Base-by-base conservation (phyloP, 305 asterid genomes). In the Fraxinus platypoda region DNA sequence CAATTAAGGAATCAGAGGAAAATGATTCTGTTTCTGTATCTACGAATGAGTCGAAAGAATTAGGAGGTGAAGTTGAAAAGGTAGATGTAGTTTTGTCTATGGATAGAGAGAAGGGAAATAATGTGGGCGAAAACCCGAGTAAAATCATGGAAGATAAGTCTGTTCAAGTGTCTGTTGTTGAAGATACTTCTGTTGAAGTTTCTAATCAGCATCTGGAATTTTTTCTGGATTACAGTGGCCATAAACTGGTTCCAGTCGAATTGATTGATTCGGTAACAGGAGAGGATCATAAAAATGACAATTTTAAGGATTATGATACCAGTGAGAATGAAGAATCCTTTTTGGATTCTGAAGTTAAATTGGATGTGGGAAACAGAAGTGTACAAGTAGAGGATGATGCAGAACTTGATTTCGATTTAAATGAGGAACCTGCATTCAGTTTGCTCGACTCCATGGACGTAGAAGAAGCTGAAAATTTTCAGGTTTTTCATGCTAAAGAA, bases 151-250 rank as follows among this genome's bases (percentile, higher is more conserved):
- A 86, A 80, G 90, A 89, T 81, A 62, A 85, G 52, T 87, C 81
- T 71, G 84, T 85, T 81, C 92, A 87, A 82, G 92, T 71, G 80
- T 75, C 64, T 70, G 6, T 77, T 57, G 84, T 38, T 81, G 87
- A 88, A 35, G 86, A 83, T 12, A 52, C 25, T 41, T 68, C 81
- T 26, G 21, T 23, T 78, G 87, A 84, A 76, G 71, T 80, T 68
- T 81, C 81, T 4, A 68, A 83, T 80, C 91, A 86, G 75, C 91
- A 90, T 85, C 84, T 88, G 74, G 91, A 90, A n/a, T 90, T 88
- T 82, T 86, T 88, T 21, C 49, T 89, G 13, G 91, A 89, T 85
- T 86, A 68, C 62, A 80, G 88, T 5, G 89, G 90, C 49, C 81
- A 87, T 46, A 74, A 77, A 21, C 79, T 90, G 76, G 90, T 90